Evolutionary conservation across 768 basidiomycete species (phyloP).

Genomic region (Tephrocybe sp.): DNA sequence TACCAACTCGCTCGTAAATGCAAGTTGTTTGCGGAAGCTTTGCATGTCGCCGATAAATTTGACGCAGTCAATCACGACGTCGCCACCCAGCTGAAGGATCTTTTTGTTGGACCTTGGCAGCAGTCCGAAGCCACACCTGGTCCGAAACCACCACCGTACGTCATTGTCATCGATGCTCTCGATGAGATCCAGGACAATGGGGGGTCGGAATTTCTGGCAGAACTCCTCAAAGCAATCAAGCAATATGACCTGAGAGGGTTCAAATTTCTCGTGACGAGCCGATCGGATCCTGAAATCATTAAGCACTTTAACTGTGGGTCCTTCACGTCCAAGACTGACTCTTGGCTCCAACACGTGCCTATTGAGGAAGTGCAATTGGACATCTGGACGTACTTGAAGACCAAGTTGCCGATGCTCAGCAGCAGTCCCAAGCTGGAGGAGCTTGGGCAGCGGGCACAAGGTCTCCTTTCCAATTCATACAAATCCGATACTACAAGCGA

Average conservation of each 20-base stretch:
- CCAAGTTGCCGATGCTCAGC: background rate
- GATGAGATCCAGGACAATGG: conserved; percentile 3
- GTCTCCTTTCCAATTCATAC: conserved; percentile 7
- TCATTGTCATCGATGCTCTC: conserved; percentile 17
- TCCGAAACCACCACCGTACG: conserved; percentile 8
- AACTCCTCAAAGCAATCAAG: background rate
- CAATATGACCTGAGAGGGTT: background rate
- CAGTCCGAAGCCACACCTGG: background rate
- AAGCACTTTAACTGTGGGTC: background rate
- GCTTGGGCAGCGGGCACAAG: conserved; percentile 17
- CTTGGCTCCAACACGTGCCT: background rate
- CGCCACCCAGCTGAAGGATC: conserved; percentile 15
- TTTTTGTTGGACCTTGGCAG: conserved; percentile 22
- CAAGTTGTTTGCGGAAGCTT: conserved; percentile 18
- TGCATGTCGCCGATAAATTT: conserved; percentile 8
- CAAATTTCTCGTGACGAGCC: conserved; percentile 1
- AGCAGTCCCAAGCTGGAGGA: background rate
- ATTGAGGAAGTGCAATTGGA: background rate
- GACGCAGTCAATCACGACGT: conserved; percentile 5
- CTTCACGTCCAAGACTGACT: background rate
- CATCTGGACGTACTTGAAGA: background rate
- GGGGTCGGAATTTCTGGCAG: background rate
- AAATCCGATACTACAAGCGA: background rate
- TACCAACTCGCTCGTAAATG: conserved; percentile 24
- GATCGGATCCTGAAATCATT: background rate